Conservation (phyloP, 192 early-diverging fungal genomes). For the Chytriomyces sp. region DNA sequence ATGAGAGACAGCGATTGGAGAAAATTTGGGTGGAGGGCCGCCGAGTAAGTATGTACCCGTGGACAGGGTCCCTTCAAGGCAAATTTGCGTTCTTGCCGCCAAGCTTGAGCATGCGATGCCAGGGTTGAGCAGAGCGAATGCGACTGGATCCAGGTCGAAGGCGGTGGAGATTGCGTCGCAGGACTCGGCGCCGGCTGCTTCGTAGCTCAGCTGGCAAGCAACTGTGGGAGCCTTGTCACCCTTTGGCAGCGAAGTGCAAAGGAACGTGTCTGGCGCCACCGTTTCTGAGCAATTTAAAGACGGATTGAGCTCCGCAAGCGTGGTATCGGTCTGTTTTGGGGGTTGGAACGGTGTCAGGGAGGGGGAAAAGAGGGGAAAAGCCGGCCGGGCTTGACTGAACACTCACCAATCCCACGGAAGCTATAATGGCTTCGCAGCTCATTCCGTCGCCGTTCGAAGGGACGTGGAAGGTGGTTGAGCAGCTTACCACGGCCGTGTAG, state of each 20-base stretch:
- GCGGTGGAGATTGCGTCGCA: conserved; percentile 1
- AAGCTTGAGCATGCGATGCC: neutral
- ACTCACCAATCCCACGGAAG: conserved; percentile 18
- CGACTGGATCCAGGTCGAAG: neutral
- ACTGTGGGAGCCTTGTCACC: neutral
- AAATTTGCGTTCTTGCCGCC: neutral
- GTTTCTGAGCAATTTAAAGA: conserved; percentile 2
- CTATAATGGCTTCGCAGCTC: neutral
- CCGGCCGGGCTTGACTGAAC: neutral
- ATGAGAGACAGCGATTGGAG: neutral
- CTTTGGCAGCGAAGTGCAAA: neutral
- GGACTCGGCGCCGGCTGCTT: neutral
- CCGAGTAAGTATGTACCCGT: neutral
- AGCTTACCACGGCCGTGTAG: neutral
- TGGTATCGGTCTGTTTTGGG: conserved; percentile 2
- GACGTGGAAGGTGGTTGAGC: neutral
- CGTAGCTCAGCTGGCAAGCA: neutral
- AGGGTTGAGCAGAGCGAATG: conserved; percentile 10
- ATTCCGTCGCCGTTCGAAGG: neutral
- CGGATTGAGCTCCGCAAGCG: neutral
- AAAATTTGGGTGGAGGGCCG: neutral
- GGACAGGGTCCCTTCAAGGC: conserved; percentile 12
- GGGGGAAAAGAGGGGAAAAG: neutral
- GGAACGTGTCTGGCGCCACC: neutral
- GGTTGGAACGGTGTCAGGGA: neutral